Percentiles rank a stretch among this genome's conserved stretches.
phyloP scores from a whole-genome alignment of 768 basidiomycete genomes.

The Suillus luteus region DNA sequence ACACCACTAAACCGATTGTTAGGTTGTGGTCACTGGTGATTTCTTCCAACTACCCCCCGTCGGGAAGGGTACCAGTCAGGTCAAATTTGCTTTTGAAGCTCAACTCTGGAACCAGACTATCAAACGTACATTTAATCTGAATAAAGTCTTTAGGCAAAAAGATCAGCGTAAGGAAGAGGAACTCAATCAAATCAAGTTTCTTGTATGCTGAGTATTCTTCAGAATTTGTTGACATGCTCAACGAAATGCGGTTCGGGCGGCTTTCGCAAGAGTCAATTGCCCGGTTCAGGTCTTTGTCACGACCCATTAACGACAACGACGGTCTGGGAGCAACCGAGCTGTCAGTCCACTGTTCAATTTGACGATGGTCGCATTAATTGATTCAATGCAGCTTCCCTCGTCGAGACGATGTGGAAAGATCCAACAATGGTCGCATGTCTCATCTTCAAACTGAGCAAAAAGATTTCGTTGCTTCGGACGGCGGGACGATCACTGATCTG shows the following conservation, averaged over 20 bases:
- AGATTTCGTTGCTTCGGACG: conserved; percentile 61
- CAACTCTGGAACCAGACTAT: conserved; percentile 73
- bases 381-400: conserved; percentile 73
- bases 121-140: conserved; percentile 85
- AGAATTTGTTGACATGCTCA: conserved; percentile 96
- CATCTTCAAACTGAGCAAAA: conserved; percentile 55
- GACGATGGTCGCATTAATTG: conserved; percentile 2
- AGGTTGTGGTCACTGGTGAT: conserved; percentile 94
- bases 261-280: conserved; percentile 64
- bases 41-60: conserved; percentile 99
- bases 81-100: conserved; percentile 94
- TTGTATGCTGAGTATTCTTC: conserved; percentile 15
- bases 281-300: conserved; percentile 69
- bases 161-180: conserved; percentile 67
- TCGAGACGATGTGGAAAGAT: conserved; percentile 86
- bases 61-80: conserved; percentile 52
- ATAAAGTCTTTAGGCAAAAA: conserved; percentile 92
- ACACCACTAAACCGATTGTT: conserved; percentile 6
- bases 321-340: conserved; percentile 89
- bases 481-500: conserved; percentile 54
- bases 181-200: conserved; percentile 2
- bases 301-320: conserved; percentile 75
- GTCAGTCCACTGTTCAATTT: conserved; percentile 43
- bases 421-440: conserved; percentile 73
- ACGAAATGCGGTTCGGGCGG: conserved; percentile 94